Evolutionary conservation across 345 rosid species (phyloP).

Genomic region (Isatis tinctoria): DNA sequence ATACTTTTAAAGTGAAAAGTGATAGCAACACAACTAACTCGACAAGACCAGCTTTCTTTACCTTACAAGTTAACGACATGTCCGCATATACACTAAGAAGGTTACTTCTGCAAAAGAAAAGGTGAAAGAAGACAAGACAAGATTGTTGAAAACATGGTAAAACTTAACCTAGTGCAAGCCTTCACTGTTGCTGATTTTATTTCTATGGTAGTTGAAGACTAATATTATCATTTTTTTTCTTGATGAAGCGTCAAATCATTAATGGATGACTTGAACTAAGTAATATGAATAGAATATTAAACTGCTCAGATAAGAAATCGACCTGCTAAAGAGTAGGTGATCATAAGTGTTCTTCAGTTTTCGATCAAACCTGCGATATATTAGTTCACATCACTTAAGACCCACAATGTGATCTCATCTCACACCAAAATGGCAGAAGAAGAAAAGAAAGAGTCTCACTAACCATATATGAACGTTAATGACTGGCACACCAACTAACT

Average conservation of each 20-base stretch:
- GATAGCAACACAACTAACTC: background rate
- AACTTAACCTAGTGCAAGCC: background rate
- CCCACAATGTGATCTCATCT: background rate
- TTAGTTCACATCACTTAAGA: background rate
- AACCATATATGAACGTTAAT: slow-evolving; percentile 97
- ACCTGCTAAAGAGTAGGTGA: slow-evolving; percentile 98
- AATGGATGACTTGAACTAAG: background rate
- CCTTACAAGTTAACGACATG: slow-evolving; percentile 96
- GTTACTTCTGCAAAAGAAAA: slow-evolving; percentile 59
- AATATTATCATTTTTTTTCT: background rate
- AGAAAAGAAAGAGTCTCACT: slow-evolving; percentile 33
- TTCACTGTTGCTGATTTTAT: background rate
- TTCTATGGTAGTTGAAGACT: background rate
- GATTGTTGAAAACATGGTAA: background rate
- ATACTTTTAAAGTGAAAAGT: background rate
- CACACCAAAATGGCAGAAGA: background rate
- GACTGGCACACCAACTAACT: slow-evolving; percentile 94
- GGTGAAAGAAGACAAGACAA: background rate
- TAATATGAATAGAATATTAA: background rate
- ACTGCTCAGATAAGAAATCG: background rate
- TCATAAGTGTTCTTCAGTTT: slow-evolving; percentile 85
- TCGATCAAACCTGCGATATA: slow-evolving; percentile 81
- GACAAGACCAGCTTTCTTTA: slow-evolving; percentile 17
- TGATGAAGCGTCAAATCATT: background rate
- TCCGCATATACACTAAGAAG: slow-evolving; percentile 96